Evolutionary conservation across 305 asterid genomes (phyloP), one percentile per base, ranked within the genome.

Genomic region (Salvia sclarea): DNA sequence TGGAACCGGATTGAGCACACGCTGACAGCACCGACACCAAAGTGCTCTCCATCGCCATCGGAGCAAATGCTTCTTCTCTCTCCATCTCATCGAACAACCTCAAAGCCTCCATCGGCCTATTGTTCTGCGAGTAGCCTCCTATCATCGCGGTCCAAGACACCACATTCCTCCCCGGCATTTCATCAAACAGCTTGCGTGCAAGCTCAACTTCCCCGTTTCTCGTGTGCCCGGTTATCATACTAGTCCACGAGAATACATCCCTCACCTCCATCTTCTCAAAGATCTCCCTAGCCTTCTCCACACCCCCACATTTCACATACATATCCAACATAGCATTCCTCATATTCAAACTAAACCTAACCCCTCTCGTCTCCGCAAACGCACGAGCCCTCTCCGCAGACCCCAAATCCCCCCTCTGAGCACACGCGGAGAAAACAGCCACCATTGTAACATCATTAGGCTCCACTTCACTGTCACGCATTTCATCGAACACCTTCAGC

Each of bases 111-210:
- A 63, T 69, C 9, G 92, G 88, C 65, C 67, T 80, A 64, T 76
- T 76, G 74, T 89, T 86, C 41, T 86, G 96, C 0, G 92, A 82
- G 74, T 82, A 89, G 58, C 90, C 86, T 9, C 88, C 83, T 28
- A 89, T 81, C 83, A 89, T 76, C 9, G 95, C 88, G 70, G 70
- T 86, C 96, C 96, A 89, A 68, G 96, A 82, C 73, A 89, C 78
- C 44, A 74, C 85, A 71, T 86, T 89, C 71, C 85, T 79, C 72
- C 54, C 49, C 0, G 95, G 90, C 92, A 86, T 86, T 30, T 74
- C 88, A 68, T 79, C 80, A 57, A 89, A 89, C 20, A 78, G 71
- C 60, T 73, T 74, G 43, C 80, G 72, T 20, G 90, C 96, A 61
- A 71, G 71, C 5, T 83, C 88, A 48, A 86, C 82, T 52, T 85